Percentiles rank a stretch among this genome's conserved stretches.
These are phyloP conservation scores for Pythium folliculosum DNA, from an alignment of 352 stramenopile species.

Conservation along the genomic window DNA sequence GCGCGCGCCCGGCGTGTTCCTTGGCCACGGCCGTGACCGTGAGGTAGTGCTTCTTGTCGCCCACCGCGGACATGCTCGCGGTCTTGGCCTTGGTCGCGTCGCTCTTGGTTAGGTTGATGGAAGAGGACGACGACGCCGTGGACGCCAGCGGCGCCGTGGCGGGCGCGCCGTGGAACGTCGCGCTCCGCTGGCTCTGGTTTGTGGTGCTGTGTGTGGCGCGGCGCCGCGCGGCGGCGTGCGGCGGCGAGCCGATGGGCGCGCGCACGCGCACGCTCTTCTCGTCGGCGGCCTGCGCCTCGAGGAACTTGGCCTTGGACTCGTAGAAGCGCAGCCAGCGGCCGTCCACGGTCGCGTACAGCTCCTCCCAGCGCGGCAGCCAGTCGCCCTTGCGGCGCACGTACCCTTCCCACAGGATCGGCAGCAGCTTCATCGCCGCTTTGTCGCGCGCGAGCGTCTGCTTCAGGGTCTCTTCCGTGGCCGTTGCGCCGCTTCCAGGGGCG, in stretches of 20 bases:
- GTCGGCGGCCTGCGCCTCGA: slow-evolving; percentile 43
- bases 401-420: slow-evolving; percentile 72
- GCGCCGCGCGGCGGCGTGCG: slow-evolving; percentile 25
- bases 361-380: slow-evolving; percentile 80
- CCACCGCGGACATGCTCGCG: not conserved
- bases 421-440: slow-evolving; percentile 52
- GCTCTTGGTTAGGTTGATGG: not conserved
- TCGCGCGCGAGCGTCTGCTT: slow-evolving; percentile 32
- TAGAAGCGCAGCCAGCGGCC: slow-evolving; percentile 62
- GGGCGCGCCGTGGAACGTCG: slow-evolving; percentile 15
- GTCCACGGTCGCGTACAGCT: slow-evolving; percentile 67
- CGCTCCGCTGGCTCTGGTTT: slow-evolving; percentile 3
- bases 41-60: slow-evolving; percentile 51
- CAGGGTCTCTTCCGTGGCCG: slow-evolving; percentile 41
- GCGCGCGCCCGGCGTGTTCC: slow-evolving; percentile 54
- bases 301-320: slow-evolving; percentile 62
- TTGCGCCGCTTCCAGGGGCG: slow-evolving; percentile 1
- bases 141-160: not conserved
- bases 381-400: slow-evolving; percentile 69
- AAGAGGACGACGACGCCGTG: not conserved
- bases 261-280: slow-evolving; percentile 32
- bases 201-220: slow-evolving; percentile 11
- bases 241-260: slow-evolving; percentile 32
- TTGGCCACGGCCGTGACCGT: slow-evolving; percentile 63
- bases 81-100: slow-evolving; percentile 2